These are phyloP conservation scores for Fusarium verticillioides DNA, from an alignment of 2,329 filamentous ascomycete species.

Conservation along the genomic window DNA sequence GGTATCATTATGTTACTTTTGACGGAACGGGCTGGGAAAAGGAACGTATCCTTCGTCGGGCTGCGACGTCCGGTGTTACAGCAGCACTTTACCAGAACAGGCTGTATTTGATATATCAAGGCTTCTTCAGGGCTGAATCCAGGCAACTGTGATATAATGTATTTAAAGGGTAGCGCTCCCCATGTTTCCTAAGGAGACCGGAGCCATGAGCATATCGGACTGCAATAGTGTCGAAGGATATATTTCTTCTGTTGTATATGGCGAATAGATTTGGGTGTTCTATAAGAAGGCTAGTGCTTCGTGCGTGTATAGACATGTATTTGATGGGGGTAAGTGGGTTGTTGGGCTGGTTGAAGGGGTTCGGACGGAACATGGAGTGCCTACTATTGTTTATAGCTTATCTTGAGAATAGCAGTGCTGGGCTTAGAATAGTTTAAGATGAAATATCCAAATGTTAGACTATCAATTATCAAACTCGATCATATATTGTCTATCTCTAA, in stretches of 20 bases:
- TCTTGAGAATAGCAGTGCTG: neutral
- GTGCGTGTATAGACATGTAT: neutral
- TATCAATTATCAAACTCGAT: neutral
- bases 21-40: neutral
- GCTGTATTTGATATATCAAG: neutral
- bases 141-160: neutral
- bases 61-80: neutral
- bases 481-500: neutral
- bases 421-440: no score
- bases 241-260: neutral
- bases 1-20: neutral
- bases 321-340: neutral
- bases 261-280: neutral
- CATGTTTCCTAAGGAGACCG: no score
- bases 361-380: neutral
- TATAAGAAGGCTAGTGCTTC: neutral
- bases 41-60: fast-evolving
- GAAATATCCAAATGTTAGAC: no score
- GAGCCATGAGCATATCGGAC: neutral
- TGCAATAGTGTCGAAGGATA: neutral
- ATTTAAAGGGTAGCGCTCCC: no score
- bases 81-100: neutral
- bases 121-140: fast-evolving
- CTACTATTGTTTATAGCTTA: neutral
- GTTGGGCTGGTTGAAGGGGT: fast-evolving